Conservation (phyloP, 2,329 filamentous ascomycete species). For the Purpureocillium lavendulum region DNA sequence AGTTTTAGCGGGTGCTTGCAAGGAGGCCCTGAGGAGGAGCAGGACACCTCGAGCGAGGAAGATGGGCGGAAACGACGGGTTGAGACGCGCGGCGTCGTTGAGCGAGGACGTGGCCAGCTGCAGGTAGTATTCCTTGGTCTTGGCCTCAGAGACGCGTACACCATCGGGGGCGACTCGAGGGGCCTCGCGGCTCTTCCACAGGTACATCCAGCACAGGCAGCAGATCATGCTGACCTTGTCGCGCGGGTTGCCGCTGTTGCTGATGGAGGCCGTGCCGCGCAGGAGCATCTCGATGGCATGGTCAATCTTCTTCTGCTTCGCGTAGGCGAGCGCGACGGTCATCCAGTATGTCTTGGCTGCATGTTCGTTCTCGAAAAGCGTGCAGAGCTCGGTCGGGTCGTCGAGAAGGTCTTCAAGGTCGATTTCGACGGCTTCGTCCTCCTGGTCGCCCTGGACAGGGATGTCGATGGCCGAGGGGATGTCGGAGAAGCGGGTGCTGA, state of each 20-base stretch:
- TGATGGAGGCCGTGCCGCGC: constrained; percentile 63
- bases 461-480: constrained; percentile 60
- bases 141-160: constrained; percentile 58
- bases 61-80: constrained; percentile 83
- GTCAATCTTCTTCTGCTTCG: constrained; percentile 89
- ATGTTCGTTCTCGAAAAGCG: constrained; percentile 87
- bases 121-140: constrained; percentile 89
- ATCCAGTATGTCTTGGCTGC: constrained; percentile 94
- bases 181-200: constrained; percentile 82
- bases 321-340: constrained; percentile 93
- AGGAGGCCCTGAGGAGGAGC: constrained; percentile 76
- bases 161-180: constrained; percentile 55
- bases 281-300: constrained; percentile 68
- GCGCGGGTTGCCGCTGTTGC: constrained; percentile 61
- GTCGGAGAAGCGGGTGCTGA: constrained; percentile 53
- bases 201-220: constrained; percentile 83
- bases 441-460: constrained; percentile 54
- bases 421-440: constrained; percentile 78
- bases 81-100: constrained; percentile 92
- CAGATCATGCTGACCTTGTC: constrained; percentile 81
- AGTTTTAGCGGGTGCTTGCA: constrained; percentile 66
- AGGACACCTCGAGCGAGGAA: constrained; percentile 88
- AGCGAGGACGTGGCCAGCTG: constrained; percentile 83
- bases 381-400: constrained; percentile 91
- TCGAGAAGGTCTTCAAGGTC: constrained; percentile 86